Base-by-base conservation (phyloP, 1,139 yeast genomes). In the Nakaseomyces nivariensis region DNA sequence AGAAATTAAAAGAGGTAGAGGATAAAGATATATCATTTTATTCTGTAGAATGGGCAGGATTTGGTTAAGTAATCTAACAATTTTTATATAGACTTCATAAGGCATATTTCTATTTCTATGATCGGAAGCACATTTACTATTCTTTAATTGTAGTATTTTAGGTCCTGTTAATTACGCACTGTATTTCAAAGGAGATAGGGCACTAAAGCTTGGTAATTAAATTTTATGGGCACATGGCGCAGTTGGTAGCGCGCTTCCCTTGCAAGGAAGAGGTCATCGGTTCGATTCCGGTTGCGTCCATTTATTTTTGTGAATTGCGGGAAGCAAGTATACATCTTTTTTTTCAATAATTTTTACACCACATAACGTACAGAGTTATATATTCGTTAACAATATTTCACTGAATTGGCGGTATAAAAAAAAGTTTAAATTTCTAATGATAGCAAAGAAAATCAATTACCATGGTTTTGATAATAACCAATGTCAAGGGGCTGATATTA, bases 21-120 rank as follows among this genome's bases (percentile, higher is more conserved):
- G 50, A 49, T 13, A 46, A 48, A 8, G 60, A 62, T 26, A 61
- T 71, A 3, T 63, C 68, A 11, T 72, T 75, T 51, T 85, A 77
- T 60, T 81, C 89, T 0, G 70, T 85, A 1, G 90, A 84, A 64
- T 85, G 94, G 95, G 82, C 92, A 0, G 92, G 92, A 0, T 85
- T 85, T 67, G 88, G 88, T 51, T 82, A 61, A 41, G n/a, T 11
- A 33, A 6, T 9, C 31, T 7, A 29, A 29, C 31, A 29, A 7
- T 29, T 29, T 5, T 9, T 11, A 5, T 13, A 34, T 34, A 34
- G 17, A 34, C n/a, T 13, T 11, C 17, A 34, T 34, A 9, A 34
- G 6, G 10, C n/a, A 34, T 34, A 11, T 34, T 34, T 13, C 6
- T 34, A 34, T 11, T 34, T 34, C 37, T 31, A 31, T 8, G 33